Evolutionary conservation across 139 green algal genomes (phyloP), one percentile per base, ranked within the genome.

Genomic region (Astrephomene gubernaculifera): DNA sequence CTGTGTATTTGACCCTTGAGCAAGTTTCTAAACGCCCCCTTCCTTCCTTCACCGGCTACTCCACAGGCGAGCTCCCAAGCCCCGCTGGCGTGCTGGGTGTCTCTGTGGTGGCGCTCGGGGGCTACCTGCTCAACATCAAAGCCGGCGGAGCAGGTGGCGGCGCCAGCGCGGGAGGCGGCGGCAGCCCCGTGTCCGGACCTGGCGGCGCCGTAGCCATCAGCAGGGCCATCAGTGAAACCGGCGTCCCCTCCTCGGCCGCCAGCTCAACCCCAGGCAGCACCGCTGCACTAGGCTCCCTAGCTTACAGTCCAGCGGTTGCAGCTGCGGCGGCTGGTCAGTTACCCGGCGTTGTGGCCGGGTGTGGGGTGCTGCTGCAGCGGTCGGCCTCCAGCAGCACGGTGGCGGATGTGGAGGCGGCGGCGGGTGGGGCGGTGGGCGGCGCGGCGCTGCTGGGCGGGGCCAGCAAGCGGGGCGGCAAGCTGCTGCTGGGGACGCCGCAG

Each of bases 41-140:
- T n/a, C n/a, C n/a, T n/a, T n/a, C n/a, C n/a, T n/a, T n/a, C n/a
- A n/a, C n/a, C n/a, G n/a, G n/a, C n/a, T n/a, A n/a, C n/a, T n/a
- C 39, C 35, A 3, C 53, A 81, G 73, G 73, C 10, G 74, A 82
- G 74, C 54, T 82, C 36, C 74, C 74, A 27, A 57, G 54, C 36
- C 54, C 74, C 25, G 54, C 54, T 38, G 91, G 91, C 2, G 45
- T 95, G 3, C 33, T 87, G 14, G 90, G 89, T 22, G 87, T 91
- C 6, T 44, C 44, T 17, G 63, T 93, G 17, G 89, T 93, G 9
- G 88, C 86, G 6, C 22, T 87, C 1, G 82, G 86, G 4, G 90
- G 90, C 24, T 93, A 91, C 64, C 45, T 90, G 43, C 80, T 93
- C 1, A 88, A 88, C 35, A 14, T 82, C 6, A 67, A 80, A 36